Percentiles rank a stretch among this genome's conserved stretches.
These are phyloP conservation scores for Mycena sp. DNA, from an alignment of 1,284 basidiomycete species.

Conservation along the genomic window DNA sequence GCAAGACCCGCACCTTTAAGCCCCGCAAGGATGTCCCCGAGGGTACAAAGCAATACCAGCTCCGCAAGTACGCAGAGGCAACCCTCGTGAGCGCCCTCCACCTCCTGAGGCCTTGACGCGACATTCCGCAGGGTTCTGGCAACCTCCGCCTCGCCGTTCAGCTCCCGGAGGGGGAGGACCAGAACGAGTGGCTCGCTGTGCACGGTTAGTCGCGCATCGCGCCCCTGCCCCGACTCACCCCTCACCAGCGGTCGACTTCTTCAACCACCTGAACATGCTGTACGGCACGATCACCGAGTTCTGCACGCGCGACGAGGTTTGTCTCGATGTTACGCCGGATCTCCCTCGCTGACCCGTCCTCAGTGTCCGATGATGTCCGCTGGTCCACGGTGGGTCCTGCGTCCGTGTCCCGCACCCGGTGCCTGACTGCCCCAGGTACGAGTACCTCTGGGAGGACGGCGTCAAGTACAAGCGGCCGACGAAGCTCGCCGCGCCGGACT, in stretches of 20 bases:
- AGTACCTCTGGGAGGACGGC: slow-evolving; percentile 99
- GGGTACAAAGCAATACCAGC: slow-evolving; percentile 96
- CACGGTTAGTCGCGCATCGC: slow-evolving; percentile 68
- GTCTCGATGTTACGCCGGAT: slow-evolving; percentile 25
- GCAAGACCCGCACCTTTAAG: slow-evolving; percentile 96
- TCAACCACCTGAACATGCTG: slow-evolving; percentile 96
- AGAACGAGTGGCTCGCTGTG: slow-evolving; percentile 96
- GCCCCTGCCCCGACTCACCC: slow-evolving; percentile 1
- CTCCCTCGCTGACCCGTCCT: neutral
- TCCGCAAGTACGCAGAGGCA: slow-evolving; percentile 97
- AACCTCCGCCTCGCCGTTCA: slow-evolving; percentile 91
- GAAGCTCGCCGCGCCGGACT: slow-evolving; percentile 93
- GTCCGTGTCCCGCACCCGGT: neutral
- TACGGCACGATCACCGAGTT: slow-evolving; percentile 98
- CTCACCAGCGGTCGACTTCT: slow-evolving; percentile 89
- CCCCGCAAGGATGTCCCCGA: slow-evolving; percentile 95
- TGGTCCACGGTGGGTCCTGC: slow-evolving; percentile 81
- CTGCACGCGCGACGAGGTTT: slow-evolving; percentile 91
- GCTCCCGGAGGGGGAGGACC: slow-evolving; percentile 93
- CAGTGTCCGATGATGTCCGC: slow-evolving; percentile 99
- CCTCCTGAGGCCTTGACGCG: neutral
- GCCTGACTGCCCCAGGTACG: slow-evolving; percentile 68
- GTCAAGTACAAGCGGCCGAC: slow-evolving; percentile 92
- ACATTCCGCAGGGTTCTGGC: slow-evolving; percentile 82
- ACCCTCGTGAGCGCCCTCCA: slow-evolving; percentile 75